These are phyloP conservation scores for Raphanus raphanistrum DNA, from an alignment of 345 rosid genomes.

Conservation along the genomic window DNA sequence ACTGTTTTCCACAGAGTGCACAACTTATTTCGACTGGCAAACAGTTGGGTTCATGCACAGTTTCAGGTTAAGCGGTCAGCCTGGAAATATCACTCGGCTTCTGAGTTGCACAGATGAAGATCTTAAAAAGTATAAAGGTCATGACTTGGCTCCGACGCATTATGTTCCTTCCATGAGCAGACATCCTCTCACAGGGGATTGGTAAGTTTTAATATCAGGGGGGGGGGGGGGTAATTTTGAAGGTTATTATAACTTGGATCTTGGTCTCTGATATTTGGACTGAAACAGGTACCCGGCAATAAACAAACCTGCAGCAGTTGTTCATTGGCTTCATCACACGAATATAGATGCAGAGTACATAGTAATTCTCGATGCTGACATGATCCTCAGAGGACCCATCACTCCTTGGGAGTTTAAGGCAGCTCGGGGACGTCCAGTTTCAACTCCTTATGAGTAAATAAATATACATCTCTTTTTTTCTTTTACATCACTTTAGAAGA, in stretches of 20 bases:
- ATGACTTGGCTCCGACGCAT: conserved; percentile 93
- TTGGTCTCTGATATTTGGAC: conserved; percentile 16
- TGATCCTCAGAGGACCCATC: conserved; percentile 93
- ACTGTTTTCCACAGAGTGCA: conserved; percentile 91
- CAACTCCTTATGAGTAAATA: conserved; percentile 96
- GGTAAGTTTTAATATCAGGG: conserved; percentile 49
- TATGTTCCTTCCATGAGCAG: conserved; percentile 98
- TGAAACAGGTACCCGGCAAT: conserved; percentile 93
- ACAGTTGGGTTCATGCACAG: conserved; percentile 96
- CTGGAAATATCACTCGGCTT: conserved; percentile 91
- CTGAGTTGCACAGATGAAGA: conserved; percentile 96
- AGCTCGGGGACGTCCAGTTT: conserved; percentile 88
- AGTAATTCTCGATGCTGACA: conserved; percentile 97
- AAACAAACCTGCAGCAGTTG: conserved; percentile 96
- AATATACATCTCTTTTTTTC: background rate
- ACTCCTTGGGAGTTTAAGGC: conserved; percentile 98
- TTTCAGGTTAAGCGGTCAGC: conserved; percentile 86
- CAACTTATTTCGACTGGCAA: conserved; percentile 95
- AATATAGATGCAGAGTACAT: conserved; percentile 82
- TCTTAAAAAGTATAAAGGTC: conserved; percentile 71
- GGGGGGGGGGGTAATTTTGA: no score
- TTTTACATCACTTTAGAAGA: background rate
- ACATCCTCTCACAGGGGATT: conserved; percentile 94
- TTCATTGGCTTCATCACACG: conserved; percentile 98
- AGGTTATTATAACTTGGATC: background rate